These are phyloP conservation scores for Hebeloma cylindrosporum DNA, from an alignment of 768 basidiomycete genomes.

Conservation along the genomic window DNA sequence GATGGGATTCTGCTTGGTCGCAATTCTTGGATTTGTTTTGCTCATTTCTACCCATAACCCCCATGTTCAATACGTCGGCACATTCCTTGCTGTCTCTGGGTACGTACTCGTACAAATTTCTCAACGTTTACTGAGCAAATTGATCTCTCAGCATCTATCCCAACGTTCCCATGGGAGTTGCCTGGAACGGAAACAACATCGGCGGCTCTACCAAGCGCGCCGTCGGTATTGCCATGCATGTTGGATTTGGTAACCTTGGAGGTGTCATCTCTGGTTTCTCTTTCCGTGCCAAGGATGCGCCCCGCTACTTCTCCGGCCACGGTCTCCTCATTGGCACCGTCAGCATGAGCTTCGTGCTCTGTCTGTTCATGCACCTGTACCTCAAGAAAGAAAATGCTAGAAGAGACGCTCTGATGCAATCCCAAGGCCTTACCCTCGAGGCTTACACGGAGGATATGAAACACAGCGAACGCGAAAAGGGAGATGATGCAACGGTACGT, in stretches of 20 bases:
- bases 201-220: slow-evolving; percentile 34
- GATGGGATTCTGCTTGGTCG: slow-evolving; percentile 28
- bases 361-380: slow-evolving; percentile 28
- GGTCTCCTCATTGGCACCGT: slow-evolving; percentile 30
- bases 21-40: slow-evolving; percentile 27
- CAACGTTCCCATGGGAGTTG: slow-evolving; percentile 32
- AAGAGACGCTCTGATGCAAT: slow-evolving; percentile 24
- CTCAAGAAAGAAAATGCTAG: slow-evolving; percentile 27
- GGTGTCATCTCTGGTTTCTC: slow-evolving; percentile 33
- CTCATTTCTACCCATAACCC: slow-evolving; percentile 28
- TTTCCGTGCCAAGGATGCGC: slow-evolving; percentile 27
- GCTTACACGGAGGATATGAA: slow-evolving; percentile 32
- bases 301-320: slow-evolving; percentile 32
- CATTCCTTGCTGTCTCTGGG: slow-evolving; percentile 32
- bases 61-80: slow-evolving; percentile 30
- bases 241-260: slow-evolving; percentile 33
- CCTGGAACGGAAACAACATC: slow-evolving; percentile 36
- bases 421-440: slow-evolving; percentile 26
- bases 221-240: slow-evolving; percentile 35
- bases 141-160: slow-evolving; percentile 31
- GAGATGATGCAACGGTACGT: slow-evolving; percentile 32
- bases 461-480: slow-evolving; percentile 27
- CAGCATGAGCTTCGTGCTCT: slow-evolving; percentile 27
- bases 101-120: slow-evolving; percentile 16
- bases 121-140: slow-evolving; percentile 6